These are phyloP conservation scores for Austroboletus novae-zelandiae DNA, from an alignment of 1,284 basidiomycete genomes.

Conservation along the genomic window DNA sequence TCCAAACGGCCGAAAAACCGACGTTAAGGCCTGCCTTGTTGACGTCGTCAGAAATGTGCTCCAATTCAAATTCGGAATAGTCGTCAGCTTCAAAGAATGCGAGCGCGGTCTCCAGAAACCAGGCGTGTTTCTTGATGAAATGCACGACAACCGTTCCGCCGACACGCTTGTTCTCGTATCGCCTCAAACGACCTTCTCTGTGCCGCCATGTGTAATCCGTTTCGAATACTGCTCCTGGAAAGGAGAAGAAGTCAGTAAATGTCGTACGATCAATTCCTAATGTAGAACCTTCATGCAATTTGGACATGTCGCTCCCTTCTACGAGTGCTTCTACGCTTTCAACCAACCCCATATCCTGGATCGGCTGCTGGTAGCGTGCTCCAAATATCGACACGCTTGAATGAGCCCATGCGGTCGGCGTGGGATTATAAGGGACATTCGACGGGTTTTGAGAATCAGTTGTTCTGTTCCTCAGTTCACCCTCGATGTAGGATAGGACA, in stretches of 20 bases:
- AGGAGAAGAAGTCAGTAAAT: background rate
- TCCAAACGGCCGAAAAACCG: constrained; percentile 30
- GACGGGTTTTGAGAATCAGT: constrained; percentile 4
- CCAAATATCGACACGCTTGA: constrained; percentile 90
- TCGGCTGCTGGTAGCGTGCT: constrained; percentile 71
- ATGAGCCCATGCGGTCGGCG: constrained; percentile 64
- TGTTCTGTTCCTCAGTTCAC: constrained; percentile 32
- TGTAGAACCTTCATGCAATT: constrained; percentile 54
- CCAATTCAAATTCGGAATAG: constrained; percentile 38
- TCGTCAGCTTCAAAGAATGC: constrained; percentile 82
- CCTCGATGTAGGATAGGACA: constrained; percentile 44
- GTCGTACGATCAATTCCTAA: background rate
- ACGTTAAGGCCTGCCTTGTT: constrained; percentile 11
- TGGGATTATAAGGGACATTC: constrained; percentile 25
- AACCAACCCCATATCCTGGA: constrained; percentile 61
- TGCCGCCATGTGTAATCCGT: constrained; percentile 63
- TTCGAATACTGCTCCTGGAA: constrained; percentile 51
- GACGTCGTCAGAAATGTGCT: constrained; percentile 8
- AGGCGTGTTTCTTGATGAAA: constrained; percentile 95
- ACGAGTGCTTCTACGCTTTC: constrained; percentile 91
- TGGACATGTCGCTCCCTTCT: constrained; percentile 85
- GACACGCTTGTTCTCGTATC: constrained; percentile 68
- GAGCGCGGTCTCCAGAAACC: constrained; percentile 92
- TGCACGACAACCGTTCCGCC: constrained; percentile 96
- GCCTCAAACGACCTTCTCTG: constrained; percentile 65